phyloP scores from a whole-genome alignment of 2,329 filamentous ascomycete genomes.

The Cytospora schulzeri region DNA sequence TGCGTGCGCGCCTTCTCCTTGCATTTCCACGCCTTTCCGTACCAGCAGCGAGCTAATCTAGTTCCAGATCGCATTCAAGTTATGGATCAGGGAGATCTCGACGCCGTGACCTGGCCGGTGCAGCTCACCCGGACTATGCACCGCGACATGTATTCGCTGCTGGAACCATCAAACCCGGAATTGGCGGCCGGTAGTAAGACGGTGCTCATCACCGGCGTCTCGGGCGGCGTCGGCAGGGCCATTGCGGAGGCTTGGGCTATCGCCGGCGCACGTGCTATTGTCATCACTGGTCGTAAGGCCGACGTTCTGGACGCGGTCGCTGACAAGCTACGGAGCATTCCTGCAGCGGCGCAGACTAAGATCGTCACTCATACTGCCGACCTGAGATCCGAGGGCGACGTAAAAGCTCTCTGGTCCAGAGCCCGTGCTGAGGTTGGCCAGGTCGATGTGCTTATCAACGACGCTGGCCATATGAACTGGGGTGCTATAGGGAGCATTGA shows the following conservation, averaged over 20 bases:
- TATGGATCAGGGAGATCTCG: constrained; percentile 26
- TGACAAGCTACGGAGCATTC: constrained; percentile 23
- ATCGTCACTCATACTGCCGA: constrained; percentile 28
- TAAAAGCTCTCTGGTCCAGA: constrained; percentile 28
- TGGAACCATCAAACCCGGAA: constrained; percentile 30
- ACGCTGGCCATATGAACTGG: constrained; percentile 26
- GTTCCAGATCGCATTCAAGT: background rate
- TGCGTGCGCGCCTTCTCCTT: no score
- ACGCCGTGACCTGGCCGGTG: constrained; percentile 30
- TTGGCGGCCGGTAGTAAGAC: constrained; percentile 31
- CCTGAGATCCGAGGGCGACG: constrained; percentile 29
- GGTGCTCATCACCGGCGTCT: constrained; percentile 32
- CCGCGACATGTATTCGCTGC: constrained; percentile 30
- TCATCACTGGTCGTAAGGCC: constrained; percentile 31
- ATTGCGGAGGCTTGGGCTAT: constrained; percentile 31
- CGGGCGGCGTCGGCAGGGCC: constrained; percentile 30
- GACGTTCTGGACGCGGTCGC: constrained; percentile 30
- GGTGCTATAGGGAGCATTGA: constrained; percentile 26
- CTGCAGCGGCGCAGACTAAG: constrained; percentile 26
- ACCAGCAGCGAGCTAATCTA: no score
- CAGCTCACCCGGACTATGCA: constrained; percentile 30
- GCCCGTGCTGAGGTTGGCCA: constrained; percentile 26
- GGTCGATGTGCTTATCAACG: constrained; percentile 29
- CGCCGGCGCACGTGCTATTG: constrained; percentile 29
- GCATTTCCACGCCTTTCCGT: no score